Conservation (phyloP, 2,329 filamentous ascomycete genomes). For the Nakataea oryzae region DNA sequence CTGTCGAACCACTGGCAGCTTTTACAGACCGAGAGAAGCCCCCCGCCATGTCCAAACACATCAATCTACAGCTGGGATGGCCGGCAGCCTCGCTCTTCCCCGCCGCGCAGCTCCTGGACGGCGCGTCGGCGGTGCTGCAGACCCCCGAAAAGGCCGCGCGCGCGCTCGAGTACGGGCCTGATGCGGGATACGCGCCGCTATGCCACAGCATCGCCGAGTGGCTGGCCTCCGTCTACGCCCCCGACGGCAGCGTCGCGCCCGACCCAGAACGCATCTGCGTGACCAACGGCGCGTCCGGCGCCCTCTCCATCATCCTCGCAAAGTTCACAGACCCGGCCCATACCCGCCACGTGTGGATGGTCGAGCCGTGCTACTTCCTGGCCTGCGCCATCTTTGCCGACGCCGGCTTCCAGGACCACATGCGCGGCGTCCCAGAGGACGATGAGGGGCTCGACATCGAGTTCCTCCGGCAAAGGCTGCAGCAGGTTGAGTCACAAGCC, state of each 20-base stretch:
- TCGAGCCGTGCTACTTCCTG: slow-evolving; percentile 56
- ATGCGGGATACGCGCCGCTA: slow-evolving; percentile 43
- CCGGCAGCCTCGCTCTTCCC: no score
- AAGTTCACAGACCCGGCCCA: slow-evolving; percentile 55
- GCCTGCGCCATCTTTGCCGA: slow-evolving; percentile 58
- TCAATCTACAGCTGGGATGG: no score
- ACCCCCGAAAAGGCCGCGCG: no score
- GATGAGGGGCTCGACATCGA: slow-evolving; percentile 50
- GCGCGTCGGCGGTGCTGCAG: no score
- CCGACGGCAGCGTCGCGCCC: no score
- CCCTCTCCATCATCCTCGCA: slow-evolving; percentile 50
- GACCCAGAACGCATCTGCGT: slow-evolving; percentile 45
- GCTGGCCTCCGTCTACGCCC: slow-evolving; percentile 46
- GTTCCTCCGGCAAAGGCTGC: slow-evolving; percentile 26
- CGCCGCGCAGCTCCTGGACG: no score
- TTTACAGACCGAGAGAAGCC: no score
- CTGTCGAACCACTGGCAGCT: no score
- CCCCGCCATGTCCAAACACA: no score
- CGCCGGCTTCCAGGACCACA: slow-evolving; percentile 44
- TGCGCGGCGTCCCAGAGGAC: slow-evolving; percentile 53
- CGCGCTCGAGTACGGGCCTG: slow-evolving; percentile 61
- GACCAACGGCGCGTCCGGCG: slow-evolving; percentile 57
- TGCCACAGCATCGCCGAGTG: slow-evolving; percentile 46
- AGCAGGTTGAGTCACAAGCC: slow-evolving; percentile 3
- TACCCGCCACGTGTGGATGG: slow-evolving; percentile 54